A percentile compares a stretch with the other conserved stretches of the same genome.
These are phyloP conservation scores for Phytomonas sp. DNA, from an alignment of 208 protist genomes.

Conservation along the genomic window DNA sequence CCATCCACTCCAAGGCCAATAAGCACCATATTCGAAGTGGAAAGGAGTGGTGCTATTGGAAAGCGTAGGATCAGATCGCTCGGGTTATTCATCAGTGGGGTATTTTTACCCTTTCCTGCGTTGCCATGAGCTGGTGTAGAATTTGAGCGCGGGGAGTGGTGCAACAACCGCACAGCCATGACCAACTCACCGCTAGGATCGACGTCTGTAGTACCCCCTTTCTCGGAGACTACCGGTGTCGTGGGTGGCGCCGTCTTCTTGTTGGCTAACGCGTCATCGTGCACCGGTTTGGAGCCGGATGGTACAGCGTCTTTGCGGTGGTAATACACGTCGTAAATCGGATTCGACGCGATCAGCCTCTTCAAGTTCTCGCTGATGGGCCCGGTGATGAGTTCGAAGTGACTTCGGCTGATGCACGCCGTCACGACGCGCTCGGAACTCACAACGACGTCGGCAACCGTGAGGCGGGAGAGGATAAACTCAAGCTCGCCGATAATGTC, in stretches of 20 bases:
- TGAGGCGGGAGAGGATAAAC: conserved; percentile 81
- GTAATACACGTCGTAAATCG: conserved; percentile 65
- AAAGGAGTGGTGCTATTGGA: conserved; percentile 15
- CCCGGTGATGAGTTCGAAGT: conserved; percentile 85
- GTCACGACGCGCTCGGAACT: conserved; percentile 38
- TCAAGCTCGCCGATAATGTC: conserved; percentile 86
- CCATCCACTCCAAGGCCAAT: conserved; percentile 79
- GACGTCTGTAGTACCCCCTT: conserved; percentile 10
- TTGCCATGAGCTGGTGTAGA: background rate
- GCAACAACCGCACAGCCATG: conserved; percentile 20
- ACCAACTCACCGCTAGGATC: conserved; percentile 40
- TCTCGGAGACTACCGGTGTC: background rate
- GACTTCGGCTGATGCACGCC: conserved; percentile 67
- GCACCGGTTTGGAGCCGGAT: background rate
- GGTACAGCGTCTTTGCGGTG: conserved; percentile 12
- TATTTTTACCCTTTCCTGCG: background rate
- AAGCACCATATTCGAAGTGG: conserved; percentile 15
- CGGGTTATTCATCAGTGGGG: background rate
- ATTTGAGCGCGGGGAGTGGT: background rate
- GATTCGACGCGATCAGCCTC: conserved; percentile 60
- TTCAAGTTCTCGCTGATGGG: conserved; percentile 76
- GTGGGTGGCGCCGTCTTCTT: background rate
- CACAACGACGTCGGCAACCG: conserved; percentile 81
- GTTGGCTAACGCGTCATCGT: background rate
- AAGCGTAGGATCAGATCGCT: conserved; percentile 17